A percentile compares a stretch with the other conserved stretches of the same genome.
phyloP scores from a whole-genome alignment of 306 rosid genomes.

The Glycine tomentella region DNA sequence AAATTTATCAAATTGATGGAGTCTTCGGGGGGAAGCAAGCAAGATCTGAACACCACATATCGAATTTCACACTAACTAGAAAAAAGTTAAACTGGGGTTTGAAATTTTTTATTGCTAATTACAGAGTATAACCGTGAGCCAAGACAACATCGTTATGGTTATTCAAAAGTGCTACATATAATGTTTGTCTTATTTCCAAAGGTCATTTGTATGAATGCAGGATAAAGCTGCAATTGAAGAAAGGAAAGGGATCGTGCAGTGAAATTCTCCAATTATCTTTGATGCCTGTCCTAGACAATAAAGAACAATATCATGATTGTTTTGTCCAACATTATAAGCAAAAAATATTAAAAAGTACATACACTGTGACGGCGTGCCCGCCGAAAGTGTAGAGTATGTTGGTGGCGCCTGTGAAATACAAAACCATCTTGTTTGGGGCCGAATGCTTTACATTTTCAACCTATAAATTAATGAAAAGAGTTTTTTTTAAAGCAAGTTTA shows the following conservation, averaged over 20 bases:
- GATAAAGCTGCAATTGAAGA: slow-evolving; percentile 53
- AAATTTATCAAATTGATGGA: not conserved
- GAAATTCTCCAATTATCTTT: slow-evolving; percentile 19
- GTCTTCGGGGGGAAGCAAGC: not conserved
- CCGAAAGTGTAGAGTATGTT: slow-evolving; percentile 59
- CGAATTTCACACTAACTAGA: not conserved
- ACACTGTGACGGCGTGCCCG: slow-evolving; percentile 62
- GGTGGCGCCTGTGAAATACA: slow-evolving; percentile 60
- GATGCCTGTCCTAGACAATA: no score
- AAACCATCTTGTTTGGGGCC: slow-evolving; percentile 49
- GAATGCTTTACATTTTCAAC: slow-evolving; percentile 51
- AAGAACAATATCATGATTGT: slow-evolving; percentile 29
- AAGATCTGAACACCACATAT: not conserved
- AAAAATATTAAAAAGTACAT: slow-evolving; percentile 25
- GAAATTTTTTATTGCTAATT: not conserved
- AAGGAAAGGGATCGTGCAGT: slow-evolving; percentile 33
- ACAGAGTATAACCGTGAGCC: slow-evolving; percentile 38
- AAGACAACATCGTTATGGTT: slow-evolving; percentile 23
- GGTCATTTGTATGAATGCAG: slow-evolving; percentile 44
- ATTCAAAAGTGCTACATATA: slow-evolving; percentile 35
- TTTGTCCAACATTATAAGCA: slow-evolving; percentile 28
- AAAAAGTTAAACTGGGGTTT: slow-evolving; percentile 1
- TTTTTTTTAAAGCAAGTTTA: not conserved
- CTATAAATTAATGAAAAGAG: slow-evolving; percentile 17
- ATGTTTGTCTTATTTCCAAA: slow-evolving; percentile 43